phyloP scores from a whole-genome alignment of 495 filamentous ascomycete species.

The Parathielavia appendiculata region DNA sequence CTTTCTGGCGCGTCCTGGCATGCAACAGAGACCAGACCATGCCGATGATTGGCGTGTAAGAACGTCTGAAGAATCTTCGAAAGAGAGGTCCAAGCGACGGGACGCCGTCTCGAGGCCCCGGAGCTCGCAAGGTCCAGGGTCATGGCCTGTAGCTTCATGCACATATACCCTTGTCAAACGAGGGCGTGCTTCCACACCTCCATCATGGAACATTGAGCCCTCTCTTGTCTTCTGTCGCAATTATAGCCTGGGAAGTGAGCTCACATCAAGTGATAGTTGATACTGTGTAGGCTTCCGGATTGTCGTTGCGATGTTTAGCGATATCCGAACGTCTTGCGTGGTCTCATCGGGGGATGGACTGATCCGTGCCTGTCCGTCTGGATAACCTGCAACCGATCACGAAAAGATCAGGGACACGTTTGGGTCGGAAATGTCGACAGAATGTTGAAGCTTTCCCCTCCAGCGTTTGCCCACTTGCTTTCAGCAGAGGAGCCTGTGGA shows the following conservation, averaged over 20 bases:
- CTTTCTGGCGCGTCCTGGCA: neutral
- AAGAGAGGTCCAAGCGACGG: conserved; percentile 31
- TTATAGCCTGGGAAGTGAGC: neutral
- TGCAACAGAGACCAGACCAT: neutral
- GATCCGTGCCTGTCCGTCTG: too few species aligned
- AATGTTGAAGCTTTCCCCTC: conserved; percentile 1
- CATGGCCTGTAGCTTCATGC: conserved; percentile 19
- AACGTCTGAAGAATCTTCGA: conserved; percentile 35
- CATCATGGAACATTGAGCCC: neutral
- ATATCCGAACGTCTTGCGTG: too few species aligned
- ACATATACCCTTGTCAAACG: conserved; percentile 11
- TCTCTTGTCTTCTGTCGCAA: neutral
- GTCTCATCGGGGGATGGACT: too few species aligned
- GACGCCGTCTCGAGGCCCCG: conserved; percentile 12
- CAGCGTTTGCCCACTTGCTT: neutral
- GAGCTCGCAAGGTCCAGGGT: conserved; percentile 16
- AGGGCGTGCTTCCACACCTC: neutral
- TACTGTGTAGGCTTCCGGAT: neutral
- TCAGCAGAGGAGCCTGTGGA: conserved; percentile 17
- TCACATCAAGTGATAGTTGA: neutral
- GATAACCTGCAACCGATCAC: too few species aligned
- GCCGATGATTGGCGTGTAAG: conserved; percentile 29
- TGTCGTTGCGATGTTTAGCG: neutral
- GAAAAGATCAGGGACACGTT: too few species aligned
- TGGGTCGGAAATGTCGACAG: too few species aligned